A percentile compares a stretch with the other conserved stretches of the same genome.
phyloP scores from a whole-genome alignment of 2,329 filamentous ascomycete genomes.

The Penicillium sp. region DNA sequence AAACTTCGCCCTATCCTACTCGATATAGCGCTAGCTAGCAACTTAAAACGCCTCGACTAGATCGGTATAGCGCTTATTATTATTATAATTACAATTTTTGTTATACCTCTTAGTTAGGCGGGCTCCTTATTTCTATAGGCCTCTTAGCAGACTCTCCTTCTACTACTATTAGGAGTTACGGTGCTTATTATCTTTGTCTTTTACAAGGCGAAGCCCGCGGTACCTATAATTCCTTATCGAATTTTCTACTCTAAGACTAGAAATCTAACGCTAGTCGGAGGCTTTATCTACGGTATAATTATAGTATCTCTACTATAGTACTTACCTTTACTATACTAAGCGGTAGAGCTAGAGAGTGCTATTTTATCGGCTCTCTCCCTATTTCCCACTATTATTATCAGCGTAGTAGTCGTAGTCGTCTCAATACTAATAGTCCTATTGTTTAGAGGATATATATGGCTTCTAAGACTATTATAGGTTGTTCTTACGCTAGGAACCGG shows the following conservation, averaged over 20 bases:
- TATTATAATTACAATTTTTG: background rate
- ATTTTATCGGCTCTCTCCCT: too few species aligned
- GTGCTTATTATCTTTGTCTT: background rate
- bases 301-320: too few species aligned
- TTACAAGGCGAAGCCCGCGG: background rate
- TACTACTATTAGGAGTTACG: background rate
- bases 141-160: background rate
- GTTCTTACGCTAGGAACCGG: constrained; percentile 7
- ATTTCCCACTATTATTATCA: too few species aligned
- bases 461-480: constrained; percentile 5
- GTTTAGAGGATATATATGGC: constrained; percentile 4
- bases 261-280: too few species aligned
- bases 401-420: too few species aligned
- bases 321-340: too few species aligned
- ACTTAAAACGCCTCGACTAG: background rate
- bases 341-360: too few species aligned
- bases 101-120: background rate
- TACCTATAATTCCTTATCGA: too few species aligned
- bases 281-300: too few species aligned
- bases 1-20: background rate
- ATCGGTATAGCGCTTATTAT: background rate
- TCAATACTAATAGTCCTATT: background rate
- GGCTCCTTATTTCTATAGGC: background rate
- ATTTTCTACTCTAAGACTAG: too few species aligned
- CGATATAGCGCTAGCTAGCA: background rate